Percentiles rank a stretch among this genome's conserved stretches.
Conservation (phyloP, 108 stramenopile genomes). For the Nitzschia sp. region DNA sequence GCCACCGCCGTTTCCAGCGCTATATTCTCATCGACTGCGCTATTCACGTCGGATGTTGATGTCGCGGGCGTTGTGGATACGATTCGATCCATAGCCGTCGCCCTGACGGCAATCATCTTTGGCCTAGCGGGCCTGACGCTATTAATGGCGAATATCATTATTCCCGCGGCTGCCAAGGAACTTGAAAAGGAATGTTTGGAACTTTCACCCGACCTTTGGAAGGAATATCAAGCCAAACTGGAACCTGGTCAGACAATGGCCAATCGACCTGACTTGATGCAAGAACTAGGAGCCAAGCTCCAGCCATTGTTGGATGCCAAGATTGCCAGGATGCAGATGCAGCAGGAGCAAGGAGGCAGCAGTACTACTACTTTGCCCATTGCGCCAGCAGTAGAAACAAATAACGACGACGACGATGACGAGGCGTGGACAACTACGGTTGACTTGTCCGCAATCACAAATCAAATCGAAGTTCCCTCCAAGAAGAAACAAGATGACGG, state of each 20-base stretch:
- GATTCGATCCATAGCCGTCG: constrained; percentile 1
- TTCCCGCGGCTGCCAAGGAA: constrained; percentile 44
- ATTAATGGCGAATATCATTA: constrained; percentile 19
- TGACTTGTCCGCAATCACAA: no score
- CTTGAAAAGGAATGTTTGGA: constrained; percentile 45
- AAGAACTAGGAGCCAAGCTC: constrained; percentile 43
- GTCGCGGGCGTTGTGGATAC: constrained; percentile 1
- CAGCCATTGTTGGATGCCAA: constrained; percentile 34
- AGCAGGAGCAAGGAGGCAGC: no score
- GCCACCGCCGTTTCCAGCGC: no score
- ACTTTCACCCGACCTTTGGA: constrained; percentile 40
- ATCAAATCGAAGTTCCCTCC: no score
- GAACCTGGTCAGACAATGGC: constrained; percentile 44
- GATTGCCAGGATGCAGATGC: no score
- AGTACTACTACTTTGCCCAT: no score
- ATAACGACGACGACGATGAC: no score
- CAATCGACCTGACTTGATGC: constrained; percentile 50
- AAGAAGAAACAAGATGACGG: no score
- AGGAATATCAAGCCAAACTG: constrained; percentile 40
- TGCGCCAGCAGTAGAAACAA: no score
- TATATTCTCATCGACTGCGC: no score
- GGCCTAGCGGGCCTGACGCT: constrained; percentile 13
- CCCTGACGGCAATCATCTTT: constrained; percentile 21
- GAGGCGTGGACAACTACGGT: no score
- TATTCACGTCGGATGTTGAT: no score